Conservation (phyloP, 352 stramenopile genomes). For the Phytophthora pseudosyringae region DNA sequence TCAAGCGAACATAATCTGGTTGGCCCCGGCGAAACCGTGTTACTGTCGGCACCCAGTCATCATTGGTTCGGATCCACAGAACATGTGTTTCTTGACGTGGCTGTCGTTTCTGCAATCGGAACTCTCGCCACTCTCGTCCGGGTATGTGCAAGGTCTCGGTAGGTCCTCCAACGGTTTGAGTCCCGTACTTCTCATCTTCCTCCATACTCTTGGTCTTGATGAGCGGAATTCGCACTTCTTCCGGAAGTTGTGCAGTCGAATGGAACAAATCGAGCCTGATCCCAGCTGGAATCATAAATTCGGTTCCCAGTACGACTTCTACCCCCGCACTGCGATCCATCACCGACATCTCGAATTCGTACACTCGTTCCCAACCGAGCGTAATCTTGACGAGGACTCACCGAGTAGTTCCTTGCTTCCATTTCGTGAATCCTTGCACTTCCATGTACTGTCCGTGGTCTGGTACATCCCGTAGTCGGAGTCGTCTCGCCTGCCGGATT, state of each 20-base stretch:
- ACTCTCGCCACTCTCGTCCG: neutral
- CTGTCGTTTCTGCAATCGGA: neutral
- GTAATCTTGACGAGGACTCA: neutral
- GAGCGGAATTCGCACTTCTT: conserved; percentile 6
- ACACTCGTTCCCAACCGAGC: neutral
- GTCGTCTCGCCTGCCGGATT: neutral
- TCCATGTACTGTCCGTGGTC: neutral
- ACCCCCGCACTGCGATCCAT: conserved; percentile 1
- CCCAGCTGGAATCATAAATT: conserved; percentile 17
- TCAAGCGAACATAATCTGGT: no score
- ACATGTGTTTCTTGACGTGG: no score
- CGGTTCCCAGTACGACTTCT: neutral
- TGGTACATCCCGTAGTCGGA: neutral
- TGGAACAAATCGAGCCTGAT: conserved; percentile 10
- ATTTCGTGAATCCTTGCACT: neutral
- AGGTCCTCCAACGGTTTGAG: neutral
- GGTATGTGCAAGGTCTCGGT: neutral
- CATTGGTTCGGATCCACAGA: no score
- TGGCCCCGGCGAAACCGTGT: no score
- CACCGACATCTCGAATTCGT: conserved; percentile 5
- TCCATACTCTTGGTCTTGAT: conserved; percentile 3
- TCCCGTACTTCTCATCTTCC: neutral
- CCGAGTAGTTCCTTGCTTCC: neutral
- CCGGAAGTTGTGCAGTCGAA: neutral
- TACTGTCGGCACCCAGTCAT: no score